phyloP scores from a whole-genome alignment of 2,329 filamentous ascomycete genomes.

The Whalleya microplaca region DNA sequence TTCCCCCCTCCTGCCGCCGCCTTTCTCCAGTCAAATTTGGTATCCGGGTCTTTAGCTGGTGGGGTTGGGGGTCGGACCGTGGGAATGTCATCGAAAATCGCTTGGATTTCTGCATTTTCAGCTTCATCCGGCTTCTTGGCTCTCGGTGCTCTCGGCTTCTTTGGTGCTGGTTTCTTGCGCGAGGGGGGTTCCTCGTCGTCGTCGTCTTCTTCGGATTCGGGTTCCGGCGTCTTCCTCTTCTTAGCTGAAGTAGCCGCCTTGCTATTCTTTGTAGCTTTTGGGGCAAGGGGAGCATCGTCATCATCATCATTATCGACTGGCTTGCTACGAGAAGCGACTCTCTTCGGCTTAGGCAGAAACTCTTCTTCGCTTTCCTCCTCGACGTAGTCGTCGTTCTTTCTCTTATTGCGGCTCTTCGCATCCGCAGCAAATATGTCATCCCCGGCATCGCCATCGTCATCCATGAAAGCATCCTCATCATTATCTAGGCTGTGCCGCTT shows the following conservation, averaged over 20 bases:
- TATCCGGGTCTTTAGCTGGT: constrained; percentile 68
- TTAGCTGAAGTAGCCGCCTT: constrained; percentile 42
- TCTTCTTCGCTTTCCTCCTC: constrained; percentile 78
- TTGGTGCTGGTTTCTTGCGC: constrained; percentile 58
- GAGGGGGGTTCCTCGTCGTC: constrained; percentile 54
- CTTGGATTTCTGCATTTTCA: constrained; percentile 75
- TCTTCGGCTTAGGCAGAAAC: constrained; percentile 62
- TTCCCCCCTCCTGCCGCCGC: constrained; percentile 60
- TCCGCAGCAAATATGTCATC: constrained; percentile 85
- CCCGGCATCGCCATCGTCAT: constrained; percentile 71
- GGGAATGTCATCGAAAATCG: constrained; percentile 86
- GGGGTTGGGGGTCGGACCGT: constrained; percentile 83
- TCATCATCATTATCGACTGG: constrained; percentile 36
- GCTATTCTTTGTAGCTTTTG: constrained; percentile 35
- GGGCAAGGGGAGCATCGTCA: constrained; percentile 36
- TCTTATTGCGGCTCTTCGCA: constrained; percentile 65
- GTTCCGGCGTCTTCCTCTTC: constrained; percentile 62
- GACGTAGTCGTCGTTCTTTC: constrained; percentile 74
- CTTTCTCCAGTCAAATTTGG: constrained; percentile 82
- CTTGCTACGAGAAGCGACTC: constrained; percentile 51
- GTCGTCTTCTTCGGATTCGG: constrained; percentile 60
- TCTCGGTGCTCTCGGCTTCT: constrained; percentile 61
- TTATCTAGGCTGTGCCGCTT: constrained; percentile 49
- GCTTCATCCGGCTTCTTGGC: constrained; percentile 67
- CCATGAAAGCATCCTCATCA: constrained; percentile 61